These are phyloP conservation scores for Rutidosis leptorrhynchoides DNA, from an alignment of 129 eudicot genomes.

Conservation along the genomic window DNA sequence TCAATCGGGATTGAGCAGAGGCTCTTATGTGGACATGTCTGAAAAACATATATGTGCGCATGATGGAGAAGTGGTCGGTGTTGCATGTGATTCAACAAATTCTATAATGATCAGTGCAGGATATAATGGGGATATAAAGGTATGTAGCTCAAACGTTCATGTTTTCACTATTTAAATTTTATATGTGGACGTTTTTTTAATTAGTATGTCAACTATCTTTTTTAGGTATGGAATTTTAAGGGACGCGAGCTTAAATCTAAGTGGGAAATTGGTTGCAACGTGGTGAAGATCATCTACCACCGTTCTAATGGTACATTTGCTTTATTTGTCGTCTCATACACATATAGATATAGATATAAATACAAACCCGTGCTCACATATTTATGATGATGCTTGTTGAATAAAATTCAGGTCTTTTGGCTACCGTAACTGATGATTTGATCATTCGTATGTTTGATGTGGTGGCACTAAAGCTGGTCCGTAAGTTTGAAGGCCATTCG, in stretches of 20 bases:
- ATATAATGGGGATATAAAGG: conserved; percentile 83
- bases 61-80: conserved; percentile 81
- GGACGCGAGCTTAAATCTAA: conserved; percentile 63
- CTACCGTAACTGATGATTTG: conserved; percentile 87
- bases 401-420: conserved; percentile 40
- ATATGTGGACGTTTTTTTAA: neutral
- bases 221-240: conserved; percentile 87
- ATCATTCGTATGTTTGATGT: conserved; percentile 91
- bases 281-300: conserved; percentile 79
- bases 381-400: neutral
- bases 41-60: conserved; percentile 59
- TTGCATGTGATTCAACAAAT: conserved; percentile 95
- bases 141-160: conserved; percentile 5
- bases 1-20: conserved; percentile 92
- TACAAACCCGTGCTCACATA: neutral
- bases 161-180: conserved; percentile 2
- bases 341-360: conserved; percentile 6
- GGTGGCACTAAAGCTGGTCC: conserved; percentile 74
- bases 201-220: neutral
- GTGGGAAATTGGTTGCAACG: conserved; percentile 74
- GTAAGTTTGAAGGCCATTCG: conserved; percentile 86
- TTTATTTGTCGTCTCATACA: neutral
- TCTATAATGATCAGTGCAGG: conserved; percentile 87
- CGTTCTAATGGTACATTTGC: conserved; percentile 62
- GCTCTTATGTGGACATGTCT: conserved; percentile 59